phyloP scores from a whole-genome alignment of 768 basidiomycete species.

The Baorangia bicolor region DNA sequence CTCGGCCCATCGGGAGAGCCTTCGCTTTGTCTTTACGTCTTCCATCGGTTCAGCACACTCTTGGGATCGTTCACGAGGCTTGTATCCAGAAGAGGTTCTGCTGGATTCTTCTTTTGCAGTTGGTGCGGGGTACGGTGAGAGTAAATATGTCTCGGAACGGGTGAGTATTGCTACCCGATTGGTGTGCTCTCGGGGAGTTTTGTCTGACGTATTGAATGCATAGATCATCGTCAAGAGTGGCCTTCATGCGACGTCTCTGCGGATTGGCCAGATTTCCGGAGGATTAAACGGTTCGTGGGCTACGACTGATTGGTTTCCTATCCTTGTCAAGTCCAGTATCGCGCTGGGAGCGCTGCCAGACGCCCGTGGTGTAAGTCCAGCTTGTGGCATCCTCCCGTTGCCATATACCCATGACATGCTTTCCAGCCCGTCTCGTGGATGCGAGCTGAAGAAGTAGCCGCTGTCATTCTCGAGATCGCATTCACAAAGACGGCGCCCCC shows the following conservation, averaged over 20 bases:
- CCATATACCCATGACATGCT: slow-evolving; percentile 3
- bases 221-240: slow-evolving; percentile 29
- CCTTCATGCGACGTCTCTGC: slow-evolving; percentile 25
- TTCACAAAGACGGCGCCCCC: slow-evolving; percentile 20
- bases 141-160: slow-evolving; percentile 39
- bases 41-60: slow-evolving; percentile 21
- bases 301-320: slow-evolving; percentile 36
- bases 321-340: slow-evolving; percentile 32
- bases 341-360: slow-evolving; percentile 27
- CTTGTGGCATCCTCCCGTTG: neutral
- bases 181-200: neutral
- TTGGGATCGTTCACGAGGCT: slow-evolving; percentile 28
- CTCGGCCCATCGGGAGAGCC: neutral
- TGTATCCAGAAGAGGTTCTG: slow-evolving; percentile 39
- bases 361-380: slow-evolving; percentile 30
- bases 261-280: slow-evolving; percentile 37
- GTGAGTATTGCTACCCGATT: slow-evolving; percentile 10
- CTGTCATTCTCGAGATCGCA: slow-evolving; percentile 34
- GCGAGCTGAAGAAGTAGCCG: slow-evolving; percentile 35
- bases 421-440: slow-evolving; percentile 36
- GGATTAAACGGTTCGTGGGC: slow-evolving; percentile 36
- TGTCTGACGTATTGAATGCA: neutral
- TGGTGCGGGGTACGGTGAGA: slow-evolving; percentile 37
- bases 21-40: slow-evolving; percentile 28
- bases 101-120: slow-evolving; percentile 26